Percentiles rank a stretch among this genome's conserved stretches.
Evolutionary conservation across 2,329 filamentous ascomycete genomes (phyloP).

Genomic region (Meredithiella fracta): DNA sequence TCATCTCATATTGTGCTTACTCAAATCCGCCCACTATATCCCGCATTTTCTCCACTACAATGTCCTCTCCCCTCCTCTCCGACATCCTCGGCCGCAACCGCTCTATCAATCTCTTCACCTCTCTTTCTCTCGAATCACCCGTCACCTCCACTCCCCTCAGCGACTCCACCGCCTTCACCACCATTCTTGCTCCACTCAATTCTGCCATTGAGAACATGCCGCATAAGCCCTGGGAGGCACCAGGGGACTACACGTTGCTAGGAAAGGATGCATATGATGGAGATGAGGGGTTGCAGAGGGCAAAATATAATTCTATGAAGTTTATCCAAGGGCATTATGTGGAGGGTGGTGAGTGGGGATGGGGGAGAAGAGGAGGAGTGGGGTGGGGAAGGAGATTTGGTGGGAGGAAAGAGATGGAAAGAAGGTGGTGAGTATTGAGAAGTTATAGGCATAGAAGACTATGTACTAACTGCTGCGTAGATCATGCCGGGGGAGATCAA

Average conservation of each 20-base stretch:
- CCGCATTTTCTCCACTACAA: too few relatives aligned
- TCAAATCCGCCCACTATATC: too few relatives aligned
- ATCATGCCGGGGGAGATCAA: constrained; percentile 68
- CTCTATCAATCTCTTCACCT: constrained; percentile 69
- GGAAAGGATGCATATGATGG: constrained; percentile 64
- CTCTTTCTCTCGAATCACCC: constrained; percentile 60
- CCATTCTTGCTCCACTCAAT: constrained; percentile 77
- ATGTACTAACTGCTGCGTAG: constrained; percentile 23
- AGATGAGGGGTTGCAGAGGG: constrained; percentile 55
- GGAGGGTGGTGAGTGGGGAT: constrained; percentile 58
- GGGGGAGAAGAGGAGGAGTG: constrained; percentile 46
- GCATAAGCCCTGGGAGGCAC: constrained; percentile 73
- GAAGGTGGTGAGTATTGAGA: background rate
- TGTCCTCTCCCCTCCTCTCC: constrained; percentile 43
- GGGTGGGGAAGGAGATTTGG: constrained; percentile 56
- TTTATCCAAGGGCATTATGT: constrained; percentile 85
- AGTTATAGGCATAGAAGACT: constrained; percentile 7
- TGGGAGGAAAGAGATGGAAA: constrained; percentile 63
- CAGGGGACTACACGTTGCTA: constrained; percentile 50
- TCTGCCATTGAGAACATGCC: constrained; percentile 60
- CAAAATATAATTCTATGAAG: constrained; percentile 54
- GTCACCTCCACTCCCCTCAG: constrained; percentile 53
- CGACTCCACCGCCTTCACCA: constrained; percentile 51
- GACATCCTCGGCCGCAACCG: constrained; percentile 72
- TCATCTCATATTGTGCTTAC: too few relatives aligned